These are phyloP conservation scores for Arabidopsis lyrata DNA, from an alignment of 441 rosid species.

Conservation along the genomic window DNA sequence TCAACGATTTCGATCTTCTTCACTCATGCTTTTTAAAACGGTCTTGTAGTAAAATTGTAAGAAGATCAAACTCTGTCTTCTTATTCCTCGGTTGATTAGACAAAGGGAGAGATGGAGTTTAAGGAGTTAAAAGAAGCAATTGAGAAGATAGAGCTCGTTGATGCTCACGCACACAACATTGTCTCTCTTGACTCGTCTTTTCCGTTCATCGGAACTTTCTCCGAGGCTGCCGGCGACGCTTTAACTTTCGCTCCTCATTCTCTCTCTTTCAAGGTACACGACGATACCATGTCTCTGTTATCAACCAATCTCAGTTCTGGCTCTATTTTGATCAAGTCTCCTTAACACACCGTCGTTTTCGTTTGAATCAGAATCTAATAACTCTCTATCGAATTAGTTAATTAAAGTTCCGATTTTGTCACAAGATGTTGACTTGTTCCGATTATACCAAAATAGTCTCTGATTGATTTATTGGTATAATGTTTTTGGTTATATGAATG, in stretches of 20 bases:
- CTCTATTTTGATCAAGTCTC: no score
- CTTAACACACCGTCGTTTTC: neutral
- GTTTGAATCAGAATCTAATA: neutral
- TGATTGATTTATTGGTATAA: no score
- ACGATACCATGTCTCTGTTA: neutral
- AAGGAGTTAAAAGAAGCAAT: slow-evolving; percentile 62
- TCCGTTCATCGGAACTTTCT: slow-evolving; percentile 64
- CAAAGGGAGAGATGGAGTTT: slow-evolving; percentile 58
- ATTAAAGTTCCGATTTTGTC: neutral
- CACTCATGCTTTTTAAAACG: no score
- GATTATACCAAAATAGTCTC: no score
- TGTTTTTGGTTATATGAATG: neutral
- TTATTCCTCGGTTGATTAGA: no score
- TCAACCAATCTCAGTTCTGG: neutral
- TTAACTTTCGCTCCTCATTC: slow-evolving; percentile 68
- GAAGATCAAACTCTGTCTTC: neutral
- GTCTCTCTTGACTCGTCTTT: slow-evolving; percentile 83
- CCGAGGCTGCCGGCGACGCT: slow-evolving; percentile 86
- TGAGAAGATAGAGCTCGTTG: slow-evolving; percentile 67
- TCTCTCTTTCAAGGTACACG: slow-evolving; percentile 78
- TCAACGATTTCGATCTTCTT: no score
- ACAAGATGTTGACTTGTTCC: neutral
- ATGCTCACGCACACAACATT: slow-evolving; percentile 85
- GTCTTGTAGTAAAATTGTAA: no score
- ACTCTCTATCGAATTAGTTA: no score